Percentiles rank a stretch among this genome's conserved stretches.
Conservation (phyloP, 495 filamentous ascomycete species). For the Diplogelasinospora grovesii region DNA sequence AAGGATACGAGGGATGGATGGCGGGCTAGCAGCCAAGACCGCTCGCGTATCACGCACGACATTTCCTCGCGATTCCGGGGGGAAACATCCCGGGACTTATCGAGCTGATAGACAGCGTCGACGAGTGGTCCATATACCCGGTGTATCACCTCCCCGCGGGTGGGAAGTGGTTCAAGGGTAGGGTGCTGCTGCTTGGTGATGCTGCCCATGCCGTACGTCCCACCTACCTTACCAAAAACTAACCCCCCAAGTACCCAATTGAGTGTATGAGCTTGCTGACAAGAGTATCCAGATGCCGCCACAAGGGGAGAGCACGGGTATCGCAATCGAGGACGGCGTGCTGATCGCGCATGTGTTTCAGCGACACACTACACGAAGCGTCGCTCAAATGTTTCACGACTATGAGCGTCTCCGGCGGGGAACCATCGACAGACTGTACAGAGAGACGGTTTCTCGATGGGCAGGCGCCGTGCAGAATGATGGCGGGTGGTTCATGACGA, state of each 20-base stretch:
- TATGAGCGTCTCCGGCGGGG: conserved; percentile 46
- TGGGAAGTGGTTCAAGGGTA: conserved; percentile 41
- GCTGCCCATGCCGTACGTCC: conserved; percentile 50
- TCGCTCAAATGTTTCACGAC: conserved; percentile 41
- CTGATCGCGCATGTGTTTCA: conserved; percentile 47
- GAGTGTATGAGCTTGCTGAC: background rate
- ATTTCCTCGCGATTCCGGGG: conserved; percentile 40
- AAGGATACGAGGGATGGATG: conserved; percentile 38
- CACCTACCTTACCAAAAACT: too few species aligned
- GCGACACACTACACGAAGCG: conserved; percentile 17
- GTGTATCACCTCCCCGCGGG: conserved; percentile 49
- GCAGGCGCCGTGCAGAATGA: conserved; percentile 35
- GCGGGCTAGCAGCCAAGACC: conserved; percentile 36
- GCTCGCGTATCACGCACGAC: conserved; percentile 32
- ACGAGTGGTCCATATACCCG: conserved; percentile 55
- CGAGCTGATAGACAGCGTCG: conserved; percentile 39
- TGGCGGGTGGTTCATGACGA: conserved; percentile 31
- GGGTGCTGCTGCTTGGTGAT: conserved; percentile 47
- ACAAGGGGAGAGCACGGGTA: conserved; percentile 53
- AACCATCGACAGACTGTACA: conserved; percentile 46
- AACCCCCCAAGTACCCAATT: background rate
- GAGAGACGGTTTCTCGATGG: conserved; percentile 41
- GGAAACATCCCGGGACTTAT: conserved; percentile 41
- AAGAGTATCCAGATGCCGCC: conserved; percentile 45
- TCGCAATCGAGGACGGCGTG: conserved; percentile 56